These are phyloP conservation scores for Myxozyma kluyveri DNA, from an alignment of 805 yeast genomes.

Conservation along the genomic window DNA sequence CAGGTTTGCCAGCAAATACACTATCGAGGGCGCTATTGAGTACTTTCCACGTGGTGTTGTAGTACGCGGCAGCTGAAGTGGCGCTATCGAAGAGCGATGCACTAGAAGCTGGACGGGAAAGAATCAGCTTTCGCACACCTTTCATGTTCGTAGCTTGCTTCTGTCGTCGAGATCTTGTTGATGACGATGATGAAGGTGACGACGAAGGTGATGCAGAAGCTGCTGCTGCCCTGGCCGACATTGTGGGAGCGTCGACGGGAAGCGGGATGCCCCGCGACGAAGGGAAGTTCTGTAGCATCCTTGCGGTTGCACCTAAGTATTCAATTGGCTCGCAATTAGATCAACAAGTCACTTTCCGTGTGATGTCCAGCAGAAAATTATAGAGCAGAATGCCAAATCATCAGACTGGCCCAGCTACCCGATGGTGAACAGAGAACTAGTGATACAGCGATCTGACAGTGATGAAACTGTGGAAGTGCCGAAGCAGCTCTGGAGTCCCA, in stretches of 20 bases:
- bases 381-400: too few species aligned
- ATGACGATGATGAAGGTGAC: slow-evolving; percentile 5
- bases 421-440: too few species aligned
- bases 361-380: too few species aligned
- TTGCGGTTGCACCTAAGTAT: too few species aligned
- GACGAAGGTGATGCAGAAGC: not conserved
- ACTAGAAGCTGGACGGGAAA: slow-evolving; percentile 1
- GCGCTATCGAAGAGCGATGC: not conserved
- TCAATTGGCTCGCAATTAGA: too few species aligned
- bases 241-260: slow-evolving; percentile 8
- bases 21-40: slow-evolving; percentile 17
- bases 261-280: slow-evolving; percentile 16
- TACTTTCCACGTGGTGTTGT: slow-evolving; percentile 12
- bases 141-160: slow-evolving; percentile 15
- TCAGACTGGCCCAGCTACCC: too few species aligned
- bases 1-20: slow-evolving; percentile 10
- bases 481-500: too few species aligned
- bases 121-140: slow-evolving; percentile 20
- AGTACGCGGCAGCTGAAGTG: slow-evolving; percentile 13
- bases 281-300: slow-evolving; percentile 28
- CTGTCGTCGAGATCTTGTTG: slow-evolving; percentile 25
- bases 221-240: too few species aligned
- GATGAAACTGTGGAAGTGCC: too few species aligned
- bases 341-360: too few species aligned
- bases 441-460: too few species aligned